Base-by-base conservation (phyloP, 2,329 filamentous ascomycete genomes). In the Arthrobotrys pseudoclavata region DNA sequence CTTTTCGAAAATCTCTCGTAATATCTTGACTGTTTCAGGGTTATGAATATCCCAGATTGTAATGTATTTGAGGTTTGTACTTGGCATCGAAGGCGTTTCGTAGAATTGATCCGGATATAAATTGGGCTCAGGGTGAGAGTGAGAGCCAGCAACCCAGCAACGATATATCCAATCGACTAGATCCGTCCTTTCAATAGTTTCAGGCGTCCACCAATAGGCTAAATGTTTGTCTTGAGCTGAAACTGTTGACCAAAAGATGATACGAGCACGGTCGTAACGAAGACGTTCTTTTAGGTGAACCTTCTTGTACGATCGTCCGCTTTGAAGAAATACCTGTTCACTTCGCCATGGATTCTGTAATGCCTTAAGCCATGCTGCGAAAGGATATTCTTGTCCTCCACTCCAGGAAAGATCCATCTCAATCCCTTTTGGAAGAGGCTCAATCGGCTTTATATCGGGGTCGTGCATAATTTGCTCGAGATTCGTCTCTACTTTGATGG, bases 31-130 rank as follows among this genome's bases (percentile, higher is more conserved):
- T 5, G 66, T 69, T 31, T 40, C n/a, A 2, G 22, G 20, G 13
- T 62, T 62, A n/a, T 50, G 26, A 4, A 69, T 20, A 22, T 62
- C 60, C 66, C 66, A 69, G 10, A 69, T 61, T 5, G 66, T 69
- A 29, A 69, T 61, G 24, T 52, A 42, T 4, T 61, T 37, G 1
- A 69, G 26, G 10, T 24, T 12, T 10, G 31, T 40, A 6, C 0
- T 5, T 26, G 53, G 66, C 18, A n/a, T 64, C 18, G 22, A 26
- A 2, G 48, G 26, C 26, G 18, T 4, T 4, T 20, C n/a, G 22
- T 31, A 4, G n/a, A 22, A 57, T 55, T 53, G 1, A 1, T 18
- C 20, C 2, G 9, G 22, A 12, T 69, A 7, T 34, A 24, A 9
- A 2, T 37, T 24, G 1, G 50, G 64, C 15, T 52, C 42, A 18